Evolutionary conservation across 1,284 basidiomycete species (phyloP), one percentile per base, ranked within the genome.

Genomic region (Vanrija pseudolonga): DNA sequence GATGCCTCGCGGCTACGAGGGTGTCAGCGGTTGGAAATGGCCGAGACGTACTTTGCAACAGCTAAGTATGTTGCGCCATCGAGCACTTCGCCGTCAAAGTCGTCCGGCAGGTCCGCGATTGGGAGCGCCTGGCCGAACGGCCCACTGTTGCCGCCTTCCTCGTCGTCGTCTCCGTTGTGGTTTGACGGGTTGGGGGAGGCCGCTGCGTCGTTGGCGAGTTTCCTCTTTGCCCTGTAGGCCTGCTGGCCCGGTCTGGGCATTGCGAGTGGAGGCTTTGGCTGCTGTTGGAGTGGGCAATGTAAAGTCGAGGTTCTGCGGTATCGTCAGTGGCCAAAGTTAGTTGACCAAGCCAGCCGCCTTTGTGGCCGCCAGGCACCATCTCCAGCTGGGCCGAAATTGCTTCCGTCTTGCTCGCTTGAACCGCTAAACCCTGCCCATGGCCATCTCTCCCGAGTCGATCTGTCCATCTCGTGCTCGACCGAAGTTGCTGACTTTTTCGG

Each of bases 61-160:
- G 71, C 69, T 2, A 73, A 58, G 44, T 66, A 73, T 32, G 67
- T 63, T 20, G 67, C 64, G 32, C 71, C 71, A 44, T 71, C 65
- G 12, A 52, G 19, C 1, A 65, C 62, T 41, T 62, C 57, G 19
- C 69, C 69, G 49, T 60, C 57, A 52, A 70, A 71, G 51, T 67
- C 65, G 17, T 55, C 64, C 9, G 64, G 61, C 2, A 73, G 54
- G 8, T 60, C 54, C 2, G 65, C 69, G 14, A 73, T 59, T 4
- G 71, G 71, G 4, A 73, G 58, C 28, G 59, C 65, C 48, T 66
- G 65, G 6, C 47, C 50, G 36, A 6, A 28, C 60, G 26, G 26
- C 26, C 47, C 8, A 22, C 40, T 12, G 53, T 47, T 4, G 22
- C 52, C 17, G 37, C 39, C 48, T 17, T 44, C 45, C 8, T 46